Conservation (phyloP, 169 alveolate species). For the Cryptosporidium viatorum region DNA sequence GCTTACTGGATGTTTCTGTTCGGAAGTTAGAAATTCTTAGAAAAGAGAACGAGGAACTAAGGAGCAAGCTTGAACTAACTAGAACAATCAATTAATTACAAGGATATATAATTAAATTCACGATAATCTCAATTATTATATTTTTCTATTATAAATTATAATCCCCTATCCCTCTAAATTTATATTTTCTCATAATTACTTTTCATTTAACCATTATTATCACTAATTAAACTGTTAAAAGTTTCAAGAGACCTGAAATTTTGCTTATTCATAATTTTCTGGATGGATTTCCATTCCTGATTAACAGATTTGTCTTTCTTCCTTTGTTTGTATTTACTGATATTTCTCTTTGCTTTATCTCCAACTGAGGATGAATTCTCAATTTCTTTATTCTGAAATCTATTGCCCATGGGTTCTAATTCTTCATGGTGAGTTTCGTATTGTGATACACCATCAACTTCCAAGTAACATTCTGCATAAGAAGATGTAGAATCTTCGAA, state of each 20-base stretch:
- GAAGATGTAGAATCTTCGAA: constrained; percentile 27
- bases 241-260: constrained; percentile 31
- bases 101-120: background rate
- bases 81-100: background rate
- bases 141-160: background rate
- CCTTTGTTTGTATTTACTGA: background rate
- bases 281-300: constrained; percentile 38
- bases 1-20: constrained; percentile 37
- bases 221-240: constrained; percentile 3
- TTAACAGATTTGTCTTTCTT: constrained; percentile 22
- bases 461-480: constrained; percentile 60
- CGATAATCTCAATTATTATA: background rate
- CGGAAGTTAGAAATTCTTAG: constrained; percentile 34
- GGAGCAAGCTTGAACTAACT: background rate
- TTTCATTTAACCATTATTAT: background rate
- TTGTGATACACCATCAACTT: constrained; percentile 32
- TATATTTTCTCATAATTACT: background rate
- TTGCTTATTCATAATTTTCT: constrained; percentile 20
- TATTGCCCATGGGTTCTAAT: background rate
- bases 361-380: background rate
- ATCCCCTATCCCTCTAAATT: background rate
- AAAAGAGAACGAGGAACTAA: constrained; percentile 53
- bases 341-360: background rate
- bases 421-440: constrained; percentile 65
- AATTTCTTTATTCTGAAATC: background rate